Conservation (phyloP, 169 alveolate genomes). For the Cyclospora cayetanensis region DNA sequence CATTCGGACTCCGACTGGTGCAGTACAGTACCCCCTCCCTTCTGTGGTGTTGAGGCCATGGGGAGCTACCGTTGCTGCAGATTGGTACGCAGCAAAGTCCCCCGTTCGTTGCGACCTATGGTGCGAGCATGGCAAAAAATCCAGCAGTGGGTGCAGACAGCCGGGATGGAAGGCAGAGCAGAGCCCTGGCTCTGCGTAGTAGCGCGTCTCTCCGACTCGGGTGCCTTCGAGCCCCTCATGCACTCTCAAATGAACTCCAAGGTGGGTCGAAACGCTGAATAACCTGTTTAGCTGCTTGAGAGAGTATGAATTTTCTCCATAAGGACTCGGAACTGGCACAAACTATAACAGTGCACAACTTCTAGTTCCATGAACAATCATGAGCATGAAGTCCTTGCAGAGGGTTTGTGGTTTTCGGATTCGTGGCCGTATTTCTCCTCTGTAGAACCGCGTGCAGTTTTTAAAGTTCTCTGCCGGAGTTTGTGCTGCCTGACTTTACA, state of each 20-base stretch:
- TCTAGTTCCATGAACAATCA: no score
- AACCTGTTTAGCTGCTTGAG: no score
- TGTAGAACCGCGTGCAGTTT: no score
- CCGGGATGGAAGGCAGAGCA: slow-evolving; percentile 7
- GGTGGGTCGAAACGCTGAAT: no score
- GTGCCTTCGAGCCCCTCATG: slow-evolving; percentile 27
- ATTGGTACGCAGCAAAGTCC: slow-evolving; percentile 19
- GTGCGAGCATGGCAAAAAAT: slow-evolving; percentile 7
- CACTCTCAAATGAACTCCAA: background rate
- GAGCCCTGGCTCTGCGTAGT: slow-evolving; percentile 55
- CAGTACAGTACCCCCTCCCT: background rate
- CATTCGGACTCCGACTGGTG: background rate
- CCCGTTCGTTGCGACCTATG: slow-evolving; percentile 25
- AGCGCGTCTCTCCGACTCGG: slow-evolving; percentile 55
- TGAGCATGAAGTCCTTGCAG: no score
- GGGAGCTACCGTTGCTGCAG: background rate
- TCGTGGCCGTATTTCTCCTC: no score
- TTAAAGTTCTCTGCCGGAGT: no score
- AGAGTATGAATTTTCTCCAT: no score
- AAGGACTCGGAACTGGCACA: no score
- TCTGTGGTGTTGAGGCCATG: background rate
- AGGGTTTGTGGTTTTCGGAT: no score
- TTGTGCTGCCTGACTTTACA: no score
- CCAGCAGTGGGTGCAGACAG: slow-evolving; percentile 34
- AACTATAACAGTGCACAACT: no score